Base-by-base conservation (phyloP, 1,284 basidiomycete genomes). In the Spongispora temasekensis region DNA sequence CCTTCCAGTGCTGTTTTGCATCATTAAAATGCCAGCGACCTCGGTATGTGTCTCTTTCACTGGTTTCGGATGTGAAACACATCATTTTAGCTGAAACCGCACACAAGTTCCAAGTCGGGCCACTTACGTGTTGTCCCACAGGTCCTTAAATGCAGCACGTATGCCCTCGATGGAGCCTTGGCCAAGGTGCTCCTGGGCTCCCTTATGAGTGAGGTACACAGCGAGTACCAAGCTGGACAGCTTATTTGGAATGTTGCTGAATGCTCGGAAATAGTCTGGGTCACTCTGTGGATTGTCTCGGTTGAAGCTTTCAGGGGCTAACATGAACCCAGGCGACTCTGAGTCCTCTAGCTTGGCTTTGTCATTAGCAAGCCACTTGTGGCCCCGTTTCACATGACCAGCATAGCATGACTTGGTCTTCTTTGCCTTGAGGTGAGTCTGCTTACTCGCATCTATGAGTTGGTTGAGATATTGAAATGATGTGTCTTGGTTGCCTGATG, bases 281-380 rank as follows among this genome's bases (percentile, higher is more conserved):
- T 53, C 32, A n/a, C n/a, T n/a, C 8, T 27, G 23, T 12, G 25
- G 19, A 27, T 23, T 23, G 13, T 48, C 34, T 15, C 7, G 32
- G 32, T 34, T 34, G 15, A 8, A 7, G 15, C 8, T 7, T 7
- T 7, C 15, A 15, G 15, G 32, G 8, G 32, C 15, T 7, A 34
- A 7, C 32, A 8, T 15, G 15, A 34, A 34, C 32, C 15, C 32
- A 8, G 32, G 32, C 32, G 15, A 34, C 32, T 34, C 32, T 8
- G 15, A 34, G 32, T 34, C 32, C 32, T n/a, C n/a, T n/a, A n/a
- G n/a, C n/a, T n/a, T n/a, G n/a, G n/a, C n/a, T n/a, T n/a, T n/a
- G n/a, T n/a, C n/a, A n/a, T n/a, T n/a, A n/a, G 42, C 23, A 4
- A 62, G 59, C 61, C 59, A 62, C 13, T 34, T 21, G 1, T 27